Evolutionary conservation across 2,329 filamentous ascomycete species (phyloP).

Genomic region (Sphaceloma murrayae): DNA sequence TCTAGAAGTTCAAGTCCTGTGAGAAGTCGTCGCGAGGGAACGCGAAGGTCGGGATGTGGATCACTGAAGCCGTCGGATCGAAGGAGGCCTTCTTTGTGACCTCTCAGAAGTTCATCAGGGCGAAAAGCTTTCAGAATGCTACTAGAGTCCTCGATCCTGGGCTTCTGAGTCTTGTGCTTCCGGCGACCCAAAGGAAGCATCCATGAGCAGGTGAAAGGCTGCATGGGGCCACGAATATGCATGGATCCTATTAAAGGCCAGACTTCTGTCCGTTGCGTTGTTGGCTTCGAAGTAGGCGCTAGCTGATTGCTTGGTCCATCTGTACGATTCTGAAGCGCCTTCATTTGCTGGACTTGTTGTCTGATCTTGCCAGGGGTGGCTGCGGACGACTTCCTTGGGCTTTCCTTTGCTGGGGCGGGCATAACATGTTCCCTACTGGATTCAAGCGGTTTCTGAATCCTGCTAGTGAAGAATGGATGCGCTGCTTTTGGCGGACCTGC

Average conservation of each 20-base stretch:
- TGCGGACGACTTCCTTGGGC: conserved; percentile 30
- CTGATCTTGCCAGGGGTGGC: conserved; percentile 40
- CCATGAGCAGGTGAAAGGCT: no score
- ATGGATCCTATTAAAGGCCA: conserved; percentile 60
- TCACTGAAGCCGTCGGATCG: conserved; percentile 18
- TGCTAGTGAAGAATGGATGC: conserved; percentile 62
- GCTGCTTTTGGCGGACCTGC: conserved; percentile 37
- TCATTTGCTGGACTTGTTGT: conserved; percentile 25
- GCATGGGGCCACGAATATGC: conserved; percentile 49
- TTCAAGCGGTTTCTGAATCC: conserved; percentile 29
- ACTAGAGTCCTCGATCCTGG: not conserved
- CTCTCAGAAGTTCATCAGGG: not conserved
- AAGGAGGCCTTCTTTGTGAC: not conserved
- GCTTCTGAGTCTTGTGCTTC: conserved; percentile 3
- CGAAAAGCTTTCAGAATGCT: not conserved
- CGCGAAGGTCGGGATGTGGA: conserved; percentile 19
- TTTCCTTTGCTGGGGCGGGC: conserved; percentile 11
- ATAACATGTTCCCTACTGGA: conserved; percentile 20
- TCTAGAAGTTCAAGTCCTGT: conserved; percentile 30
- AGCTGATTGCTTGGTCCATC: conserved; percentile 19
- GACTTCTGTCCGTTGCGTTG: conserved; percentile 55
- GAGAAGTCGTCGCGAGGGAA: conserved; percentile 27
- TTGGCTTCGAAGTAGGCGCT: conserved; percentile 45
- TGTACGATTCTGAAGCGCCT: not conserved
- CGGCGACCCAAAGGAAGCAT: not conserved